Evolutionary conservation across 345 rosid genomes (phyloP).

Genomic region (Gossypium rotundifolium): DNA sequence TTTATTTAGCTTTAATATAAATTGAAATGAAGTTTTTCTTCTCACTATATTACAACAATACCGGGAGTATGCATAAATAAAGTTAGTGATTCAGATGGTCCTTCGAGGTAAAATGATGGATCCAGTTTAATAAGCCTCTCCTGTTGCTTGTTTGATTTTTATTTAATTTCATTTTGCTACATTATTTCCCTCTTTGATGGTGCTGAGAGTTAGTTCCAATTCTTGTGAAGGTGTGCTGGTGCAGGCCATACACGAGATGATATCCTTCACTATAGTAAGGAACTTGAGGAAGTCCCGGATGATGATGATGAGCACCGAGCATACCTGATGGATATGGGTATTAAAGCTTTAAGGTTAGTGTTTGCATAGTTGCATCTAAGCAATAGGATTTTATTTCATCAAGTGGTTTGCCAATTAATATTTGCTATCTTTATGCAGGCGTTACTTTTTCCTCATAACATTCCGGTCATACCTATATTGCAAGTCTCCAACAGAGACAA

Average conservation of each 20-base stretch:
- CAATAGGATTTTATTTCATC: not conserved
- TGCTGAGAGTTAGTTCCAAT: conserved; percentile 14
- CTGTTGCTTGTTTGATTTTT: not conserved
- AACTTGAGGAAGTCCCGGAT: conserved; percentile 43
- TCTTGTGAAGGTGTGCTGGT: conserved; percentile 67
- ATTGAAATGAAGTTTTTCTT: not conserved
- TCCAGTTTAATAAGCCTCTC: not conserved
- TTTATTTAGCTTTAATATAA: not conserved
- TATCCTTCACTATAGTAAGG: conserved; percentile 61
- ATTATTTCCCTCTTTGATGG: not conserved
- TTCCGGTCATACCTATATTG: conserved; percentile 85
- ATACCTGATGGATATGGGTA: conserved; percentile 65
- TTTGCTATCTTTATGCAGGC: conserved; percentile 39
- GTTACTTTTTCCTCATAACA: conserved; percentile 81
- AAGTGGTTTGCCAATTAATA: not conserved
- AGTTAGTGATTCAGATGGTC: no score
- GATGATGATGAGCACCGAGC: conserved; percentile 62
- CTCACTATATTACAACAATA: not conserved
- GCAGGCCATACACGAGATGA: conserved; percentile 92
- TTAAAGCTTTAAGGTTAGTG: conserved; percentile 82
- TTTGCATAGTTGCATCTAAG: not conserved
- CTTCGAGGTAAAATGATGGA: not conserved
- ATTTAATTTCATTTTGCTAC: conserved; percentile 3
- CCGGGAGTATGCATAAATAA: not conserved
- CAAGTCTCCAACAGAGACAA: conserved; percentile 47